Base-by-base conservation (phyloP, 2,329 filamentous ascomycete genomes). In the Monosporascus cannonballus region DNA sequence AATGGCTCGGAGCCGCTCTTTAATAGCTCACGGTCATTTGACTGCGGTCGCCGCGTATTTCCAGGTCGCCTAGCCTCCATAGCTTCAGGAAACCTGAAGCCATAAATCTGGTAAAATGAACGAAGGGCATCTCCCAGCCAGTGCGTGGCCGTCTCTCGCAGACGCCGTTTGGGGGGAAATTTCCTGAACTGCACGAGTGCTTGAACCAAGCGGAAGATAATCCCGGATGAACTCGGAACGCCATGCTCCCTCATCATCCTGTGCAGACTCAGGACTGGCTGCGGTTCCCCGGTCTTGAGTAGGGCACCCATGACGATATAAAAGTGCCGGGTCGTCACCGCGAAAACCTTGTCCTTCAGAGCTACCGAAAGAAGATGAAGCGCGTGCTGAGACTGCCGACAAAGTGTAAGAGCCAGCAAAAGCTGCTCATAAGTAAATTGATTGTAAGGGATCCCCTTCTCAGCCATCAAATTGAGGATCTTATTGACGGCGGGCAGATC, bases 271-370 rank as follows among this genome's bases (percentile, higher is more conserved):
- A 72, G 65, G 2, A 75, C 73, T 34, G 75, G 59, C n/a, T 60
- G 58, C 3, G 72, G 68, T 53, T 81, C 73, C 6, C 71, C 69
- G 6, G 66, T 74, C 22, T 72, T 70, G 45, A 80, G 68, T 54
- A 79, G 77, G 20, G 74, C 75, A 17, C 73, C 68, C 75, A 83
- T 80, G 49, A 84, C 73, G 25, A 77, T 72, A 30, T 75, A 66
- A 59, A 76, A 83, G 61, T 83, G 80, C 20, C 76, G 70, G 2
- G 71, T 60, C 0, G 69, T 72, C 2, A 79, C 73, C 17, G 71
- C 61, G 53, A 82, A 79, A 6, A 76, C 58, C 3, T 68, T 67
- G 25, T 79, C 69, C 44, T 71, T 65, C 30, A 73, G 58, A 3
- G 76, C 76, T 4, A 71, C 67, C 9, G 69, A 69, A 22, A 83